A percentile compares a stretch with the other conserved stretches of the same genome.
Evolutionary conservation across 345 rosid species (phyloP).

Genomic region (Syzygium grande): DNA sequence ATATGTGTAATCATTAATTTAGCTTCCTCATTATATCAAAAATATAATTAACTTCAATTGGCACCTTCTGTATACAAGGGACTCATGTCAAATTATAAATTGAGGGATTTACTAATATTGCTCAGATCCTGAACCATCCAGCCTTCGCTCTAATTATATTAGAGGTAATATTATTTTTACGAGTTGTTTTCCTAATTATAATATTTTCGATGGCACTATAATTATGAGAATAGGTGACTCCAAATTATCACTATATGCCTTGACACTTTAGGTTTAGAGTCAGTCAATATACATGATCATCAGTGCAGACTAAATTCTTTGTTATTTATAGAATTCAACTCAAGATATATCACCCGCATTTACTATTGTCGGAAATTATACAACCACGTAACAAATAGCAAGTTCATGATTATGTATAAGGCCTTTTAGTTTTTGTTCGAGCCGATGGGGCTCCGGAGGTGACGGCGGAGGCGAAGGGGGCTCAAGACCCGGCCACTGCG

Average conservation of each 20-base stretch:
- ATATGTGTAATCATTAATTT: neutral
- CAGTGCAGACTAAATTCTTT: neutral
- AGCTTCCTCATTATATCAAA: neutral
- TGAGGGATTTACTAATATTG: neutral
- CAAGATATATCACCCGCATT: neutral
- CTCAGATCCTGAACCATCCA: fast-evolving
- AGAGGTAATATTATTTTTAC: neutral
- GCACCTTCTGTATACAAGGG: neutral
- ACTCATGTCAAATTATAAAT: neutral
- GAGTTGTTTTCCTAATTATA: neutral
- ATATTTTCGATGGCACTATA: neutral
- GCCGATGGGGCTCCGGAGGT: too few relatives aligned
- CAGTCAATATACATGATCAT: neutral
- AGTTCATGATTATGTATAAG: neutral
- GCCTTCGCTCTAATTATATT: neutral
- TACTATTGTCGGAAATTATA: neutral
- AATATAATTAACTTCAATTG: neutral
- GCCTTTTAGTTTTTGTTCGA: neutral
- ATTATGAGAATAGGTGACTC: neutral
- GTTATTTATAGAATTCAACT: neutral
- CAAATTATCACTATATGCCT: neutral
- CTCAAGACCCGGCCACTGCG: too few relatives aligned
- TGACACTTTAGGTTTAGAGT: neutral
- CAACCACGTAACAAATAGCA: neutral
- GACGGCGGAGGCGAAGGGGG: too few relatives aligned